Base-by-base conservation (phyloP, 2,329 filamentous ascomycete genomes). In the Aurifilum marmelostoma region DNA sequence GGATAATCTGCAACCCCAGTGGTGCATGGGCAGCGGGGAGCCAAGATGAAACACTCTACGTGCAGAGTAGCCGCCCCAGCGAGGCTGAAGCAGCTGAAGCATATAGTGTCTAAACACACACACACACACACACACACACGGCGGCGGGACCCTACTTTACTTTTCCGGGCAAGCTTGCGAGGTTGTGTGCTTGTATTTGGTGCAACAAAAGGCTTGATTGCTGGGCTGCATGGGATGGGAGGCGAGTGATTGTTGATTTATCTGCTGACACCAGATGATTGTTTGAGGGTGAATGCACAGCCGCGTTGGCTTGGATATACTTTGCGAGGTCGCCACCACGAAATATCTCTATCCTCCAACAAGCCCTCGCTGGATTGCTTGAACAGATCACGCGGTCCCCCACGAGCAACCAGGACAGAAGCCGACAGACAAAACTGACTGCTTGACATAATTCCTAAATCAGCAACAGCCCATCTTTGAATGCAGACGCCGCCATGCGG, bases 141-240 rank as follows among this genome's bases (percentile, higher is more conserved):
- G 43, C 27, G 50, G 41, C 67, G 67, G 60, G 66, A 68, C 63
- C 29, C 67, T 63, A 43, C 58, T 56, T 39, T 4, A 29, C 58
- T 12, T 27, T 66, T 68, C 24, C 27, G 66, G 67, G 32, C n/a
- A 66, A 43, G 56, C 58, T 69, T 66, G 63, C 67, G 67, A 69
- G 5, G n/a, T n/a, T 9, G 43, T 56, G 52, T 16, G 27, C 52
- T 24, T 66, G 56, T 58, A 27, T 56, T 67, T 52, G 43, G 56
- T 60, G 50, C 52, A 9, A 1, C n/a, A n/a, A 32, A 59, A 37
- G 52, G 24, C 27, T 32, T 29, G 8, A 29, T 56, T 56, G 14
- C 12, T 32, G 27, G 43, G 52, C n/a, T 56, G 52, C 27, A 56
- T 56, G 12, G 16, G 52, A 32, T 56, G 16, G 6, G 14, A 29